These are phyloP conservation scores for Flaveria robusta DNA, from an alignment of 129 eudicot species.

Conservation along the genomic window DNA sequence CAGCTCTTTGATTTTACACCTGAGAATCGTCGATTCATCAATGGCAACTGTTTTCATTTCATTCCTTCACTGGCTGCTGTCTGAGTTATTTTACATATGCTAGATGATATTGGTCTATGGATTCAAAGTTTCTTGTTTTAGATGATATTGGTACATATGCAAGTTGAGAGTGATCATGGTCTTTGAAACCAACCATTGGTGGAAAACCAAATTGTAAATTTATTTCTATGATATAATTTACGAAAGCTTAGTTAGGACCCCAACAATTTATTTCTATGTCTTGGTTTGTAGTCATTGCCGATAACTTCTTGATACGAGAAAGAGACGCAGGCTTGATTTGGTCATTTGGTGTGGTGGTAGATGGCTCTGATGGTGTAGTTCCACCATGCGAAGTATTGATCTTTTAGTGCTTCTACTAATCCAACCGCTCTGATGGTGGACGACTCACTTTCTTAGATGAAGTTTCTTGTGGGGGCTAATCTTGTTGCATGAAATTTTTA, in stretches of 20 bases:
- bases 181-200: not conserved
- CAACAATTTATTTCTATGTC: too few relatives aligned
- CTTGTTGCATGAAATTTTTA: not conserved
- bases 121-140: not conserved
- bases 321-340: too few relatives aligned
- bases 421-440: too few relatives aligned
- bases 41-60: conserved; percentile 39
- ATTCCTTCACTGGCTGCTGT: conserved; percentile 36
- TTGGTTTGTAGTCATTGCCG: too few relatives aligned
- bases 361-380: too few relatives aligned
- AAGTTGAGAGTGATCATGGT: not conserved
- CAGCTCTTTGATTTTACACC: conserved; percentile 41
- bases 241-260: not conserved
- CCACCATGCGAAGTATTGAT: too few relatives aligned
- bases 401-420: too few relatives aligned
- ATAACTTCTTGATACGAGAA: too few relatives aligned
- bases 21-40: conserved; percentile 39
- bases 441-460: too few relatives aligned
- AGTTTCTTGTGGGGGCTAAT: too few relatives aligned
- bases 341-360: too few relatives aligned
- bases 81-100: conserved; percentile 24
- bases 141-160: too few relatives aligned
- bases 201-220: not conserved
- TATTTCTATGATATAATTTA: not conserved
- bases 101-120: not conserved